Conservation (phyloP, 2,329 filamentous ascomycete species). For the Monilinia laxa region DNA sequence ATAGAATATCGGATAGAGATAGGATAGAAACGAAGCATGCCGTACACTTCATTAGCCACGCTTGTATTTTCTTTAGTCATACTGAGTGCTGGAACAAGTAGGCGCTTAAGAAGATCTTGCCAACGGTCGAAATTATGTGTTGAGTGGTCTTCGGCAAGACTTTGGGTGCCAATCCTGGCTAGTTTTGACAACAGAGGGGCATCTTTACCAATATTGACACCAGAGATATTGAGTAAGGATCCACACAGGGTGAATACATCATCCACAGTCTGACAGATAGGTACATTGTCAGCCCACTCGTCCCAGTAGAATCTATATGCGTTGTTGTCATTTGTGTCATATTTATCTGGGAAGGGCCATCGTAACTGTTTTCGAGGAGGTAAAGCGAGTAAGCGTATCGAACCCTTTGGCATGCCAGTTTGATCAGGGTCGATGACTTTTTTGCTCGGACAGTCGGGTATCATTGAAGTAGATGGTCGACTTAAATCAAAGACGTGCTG, state of each 20-base stretch:
- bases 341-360: slow-evolving; percentile 81
- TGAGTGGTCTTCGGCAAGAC: slow-evolving; percentile 68
- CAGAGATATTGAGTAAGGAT: slow-evolving; percentile 80
- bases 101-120: slow-evolving; percentile 77
- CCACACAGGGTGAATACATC: slow-evolving; percentile 86
- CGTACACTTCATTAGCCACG: slow-evolving; percentile 82
- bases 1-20: slow-evolving; percentile 77
- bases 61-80: slow-evolving; percentile 82
- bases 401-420: slow-evolving; percentile 66
- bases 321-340: slow-evolving; percentile 71
- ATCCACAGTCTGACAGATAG: slow-evolving; percentile 84
- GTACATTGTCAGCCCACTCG: slow-evolving; percentile 92
- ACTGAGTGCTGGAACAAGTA: slow-evolving; percentile 86
- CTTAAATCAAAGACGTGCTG: slow-evolving; percentile 64
- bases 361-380: slow-evolving; percentile 66
- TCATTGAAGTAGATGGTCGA: slow-evolving; percentile 43
- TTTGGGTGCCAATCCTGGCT: slow-evolving; percentile 79
- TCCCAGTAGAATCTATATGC: slow-evolving; percentile 94
- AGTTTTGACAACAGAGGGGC: slow-evolving; percentile 75
- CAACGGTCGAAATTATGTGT: slow-evolving; percentile 72
- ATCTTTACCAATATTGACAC: slow-evolving; percentile 87
- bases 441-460: slow-evolving; percentile 47
- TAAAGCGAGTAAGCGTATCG: slow-evolving; percentile 59
- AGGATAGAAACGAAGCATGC: slow-evolving; percentile 76
- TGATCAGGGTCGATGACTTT: slow-evolving; percentile 61